Base-by-base conservation (phyloP, 2,329 filamentous ascomycete genomes). In the Fusarium graminum region DNA sequence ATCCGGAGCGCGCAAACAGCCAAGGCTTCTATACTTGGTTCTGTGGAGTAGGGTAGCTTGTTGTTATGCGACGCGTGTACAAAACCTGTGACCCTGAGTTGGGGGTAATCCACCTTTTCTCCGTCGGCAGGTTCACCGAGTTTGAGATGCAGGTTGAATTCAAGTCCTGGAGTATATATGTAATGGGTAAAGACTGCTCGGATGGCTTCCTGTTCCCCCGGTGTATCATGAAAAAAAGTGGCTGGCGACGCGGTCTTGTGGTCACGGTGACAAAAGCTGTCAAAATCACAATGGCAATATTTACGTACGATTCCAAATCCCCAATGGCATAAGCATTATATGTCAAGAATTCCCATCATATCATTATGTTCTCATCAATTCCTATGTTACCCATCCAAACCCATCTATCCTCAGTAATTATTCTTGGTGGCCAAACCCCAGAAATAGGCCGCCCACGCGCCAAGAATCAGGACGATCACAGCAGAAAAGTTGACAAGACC, bases 401-500 rank as follows among this genome's bases (percentile, higher is more conserved):
- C 7, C 7, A 14, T 17, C 8, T 17, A 17, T 44, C 11, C 9
- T 13, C 28, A 42, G 7, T 53, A 60, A 7, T 32, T 57, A 8
- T 86, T 80, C 0, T 83, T 83, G 0, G 84, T 88, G 6, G 82
- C 83, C 4, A 85, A 80, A 9, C 86, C 86, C 85, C 85, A 89
- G 61, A 89, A 86, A 71, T 87, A 89, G 1, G 84, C 85, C 10
- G 69, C 74, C 83, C 85, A 87, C 3, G 78, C 78, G 1, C 86
- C 86, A 11, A 85, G 30, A 0, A 85, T 79, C 39, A 88, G 65
- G 5, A 83, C 22, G 0, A 83, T 66, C 2, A 87, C 66, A 0
- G 75, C 72, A 2, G 64, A 72, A 50, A 87, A 85, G 56, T 81
- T 82, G 10, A 68, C 58, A 34, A 80, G 63, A 13, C 80, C 83